Conservation (phyloP, 2,329 filamentous ascomycete genomes). For the Fusarium sp. region DNA sequence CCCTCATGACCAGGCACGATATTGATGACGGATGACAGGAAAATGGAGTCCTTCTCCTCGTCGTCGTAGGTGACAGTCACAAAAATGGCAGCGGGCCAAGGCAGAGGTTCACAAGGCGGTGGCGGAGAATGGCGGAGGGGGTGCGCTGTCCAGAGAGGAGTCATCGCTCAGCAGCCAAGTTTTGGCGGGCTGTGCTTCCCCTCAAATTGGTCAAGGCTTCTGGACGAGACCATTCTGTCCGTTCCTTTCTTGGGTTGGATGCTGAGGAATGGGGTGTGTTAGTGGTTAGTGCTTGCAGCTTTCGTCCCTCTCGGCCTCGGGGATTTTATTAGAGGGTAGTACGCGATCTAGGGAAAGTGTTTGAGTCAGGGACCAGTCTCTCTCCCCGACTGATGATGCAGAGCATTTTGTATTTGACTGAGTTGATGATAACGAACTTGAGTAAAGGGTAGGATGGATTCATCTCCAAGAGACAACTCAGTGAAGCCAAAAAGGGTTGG, state of each 20-base stretch:
- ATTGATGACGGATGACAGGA: constrained; percentile 20
- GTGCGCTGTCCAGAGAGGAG: constrained; percentile 33
- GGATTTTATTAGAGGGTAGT: constrained; percentile 13
- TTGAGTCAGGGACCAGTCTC: neutral
- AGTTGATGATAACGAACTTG: constrained; percentile 18
- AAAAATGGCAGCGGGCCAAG: constrained; percentile 22
- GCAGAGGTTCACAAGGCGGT: constrained; percentile 28
- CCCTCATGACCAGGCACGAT: constrained; percentile 4
- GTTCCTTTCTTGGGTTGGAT: constrained; percentile 14
- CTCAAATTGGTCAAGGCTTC: constrained; percentile 28
- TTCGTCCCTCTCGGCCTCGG: neutral
- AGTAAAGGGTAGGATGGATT: constrained; percentile 14
- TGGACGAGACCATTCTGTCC: constrained; percentile 19
- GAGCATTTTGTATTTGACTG: neutral
- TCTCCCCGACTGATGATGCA: neutral
- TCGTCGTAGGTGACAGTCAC: constrained; percentile 20
- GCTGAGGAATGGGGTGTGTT: constrained; percentile 3
- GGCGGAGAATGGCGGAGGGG: constrained; percentile 42
- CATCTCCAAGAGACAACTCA: constrained; percentile 33
- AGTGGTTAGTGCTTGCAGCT: constrained; percentile 12
- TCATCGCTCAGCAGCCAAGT: constrained; percentile 41
- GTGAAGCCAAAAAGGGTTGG: constrained; percentile 38
- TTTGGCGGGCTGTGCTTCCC: constrained; percentile 27
- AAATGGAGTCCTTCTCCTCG: neutral
- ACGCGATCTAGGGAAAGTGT: neutral